Evolutionary conservation across 1,139 yeast genomes (phyloP), one percentile per base, ranked within the genome.

Genomic region (Zygosaccharomyces sapae): DNA sequence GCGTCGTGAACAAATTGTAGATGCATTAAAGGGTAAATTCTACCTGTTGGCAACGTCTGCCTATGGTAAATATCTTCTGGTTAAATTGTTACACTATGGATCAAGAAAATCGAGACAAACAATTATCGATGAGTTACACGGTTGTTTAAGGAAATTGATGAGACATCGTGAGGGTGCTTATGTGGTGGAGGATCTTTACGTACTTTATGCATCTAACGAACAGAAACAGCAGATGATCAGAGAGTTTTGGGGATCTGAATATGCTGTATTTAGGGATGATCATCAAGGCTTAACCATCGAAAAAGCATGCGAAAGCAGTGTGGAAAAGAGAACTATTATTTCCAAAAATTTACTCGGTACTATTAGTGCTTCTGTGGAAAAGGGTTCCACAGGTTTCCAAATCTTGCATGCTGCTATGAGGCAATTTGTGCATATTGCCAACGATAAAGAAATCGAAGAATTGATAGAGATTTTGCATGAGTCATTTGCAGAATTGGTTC

Each of bases 111-210:
- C 90, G 2, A 78, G 96, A 59, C 83, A 80, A 47, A 61, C 79
- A 33, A 86, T 92, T 48, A 77, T 90, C 48, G 77, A 84, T 62
- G 97, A 88, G 69, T 75, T 92, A 54, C 96, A 89, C 63, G 97
- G 97, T 45, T 84, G 84, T 60, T 79, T 88, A 59, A 76, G 97
- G 66, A 90, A 88, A 68, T 75, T 92, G 55, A 89, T 92, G 94
- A 83, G 95, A 74, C 97, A 92, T 70, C 84, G 85, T 70, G 97
- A 92, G 74, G 98, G 97, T 70, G 97, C 97, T n/a, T 89, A 92
- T 62, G 97, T 92, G 35, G 90, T 90, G 55, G 97, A 92, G 70
- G 98, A 92, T 73, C 76, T 89, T 59, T 92, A 76, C 66, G 87
- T 89, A 25, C 80, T 89, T 55, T 92, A 90, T 67, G 80, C 96